Evolutionary conservation across 176 grass and related monocot species (phyloP), one percentile per base, ranked within the genome.

Genomic region (Themeda triandra): DNA sequence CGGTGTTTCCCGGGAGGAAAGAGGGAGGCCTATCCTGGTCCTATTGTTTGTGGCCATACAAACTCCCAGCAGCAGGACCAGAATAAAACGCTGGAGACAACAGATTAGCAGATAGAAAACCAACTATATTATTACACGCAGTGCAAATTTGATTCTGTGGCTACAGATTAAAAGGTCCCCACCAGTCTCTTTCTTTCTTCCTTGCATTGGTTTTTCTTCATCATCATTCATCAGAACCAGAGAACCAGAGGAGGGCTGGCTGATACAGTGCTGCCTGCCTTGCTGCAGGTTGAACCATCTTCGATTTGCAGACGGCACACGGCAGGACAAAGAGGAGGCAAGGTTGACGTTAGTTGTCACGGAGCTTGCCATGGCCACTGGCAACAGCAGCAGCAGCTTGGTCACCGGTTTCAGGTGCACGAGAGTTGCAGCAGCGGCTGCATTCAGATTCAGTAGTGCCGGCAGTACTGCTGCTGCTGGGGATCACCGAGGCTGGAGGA

Each of bases 301-400:
- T 54, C 18, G 19, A 54, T 54, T 54, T 0, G 51, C 51, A 54
- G 7, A 54, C 19, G 9, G 51, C 51, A 54, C 2, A 54, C 19
- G 9, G 12, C 19, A 37, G 51, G 74, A 21, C 23, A 77, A 13
- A 44, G n/a, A 71, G 37, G 66, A 68, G 33, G 36, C n/a, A n/a
- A n/a, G n/a, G n/a, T n/a, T n/a, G n/a, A n/a, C n/a, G n/a, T n/a
- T n/a, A n/a, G 2, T 17, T 29, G 21, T 58, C 3, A 90, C 86
- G 88, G 83, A 90, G 79, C 24, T 81, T 21, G 83, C 63, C 24
- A 45, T 41, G 13, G 24, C 70, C 70, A 48, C 41, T 33, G 4
- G 32, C 32, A 33, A 4, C 13, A 41, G 71, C 25, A 72, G 6
- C n/a, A n/a, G n/a, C 67, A 51, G 71, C 27, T 76, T 54, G 32